Conservation (phyloP, 768 basidiomycete species). For the Collybiopsis luxurians region DNA sequence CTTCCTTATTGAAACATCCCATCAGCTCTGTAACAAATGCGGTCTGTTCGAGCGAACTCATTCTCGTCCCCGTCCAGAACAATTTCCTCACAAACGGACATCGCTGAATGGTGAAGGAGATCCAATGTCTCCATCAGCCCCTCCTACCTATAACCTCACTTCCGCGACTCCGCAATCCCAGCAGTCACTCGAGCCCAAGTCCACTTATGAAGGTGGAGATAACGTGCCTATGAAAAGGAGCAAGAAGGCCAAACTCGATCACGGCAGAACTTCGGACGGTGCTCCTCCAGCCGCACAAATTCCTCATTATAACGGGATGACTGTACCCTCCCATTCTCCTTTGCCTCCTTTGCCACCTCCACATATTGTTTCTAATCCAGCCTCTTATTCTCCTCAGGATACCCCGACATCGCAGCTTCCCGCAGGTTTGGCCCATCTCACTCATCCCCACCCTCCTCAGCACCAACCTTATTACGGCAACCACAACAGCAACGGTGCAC, state of each 20-base stretch:
- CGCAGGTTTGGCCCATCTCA: background rate
- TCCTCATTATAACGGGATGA: background rate
- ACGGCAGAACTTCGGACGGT: background rate
- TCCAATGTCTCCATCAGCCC: background rate
- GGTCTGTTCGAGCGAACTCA: slow-evolving; percentile 84
- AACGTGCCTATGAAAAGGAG: background rate
- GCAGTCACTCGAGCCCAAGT: background rate
- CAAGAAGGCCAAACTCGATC: background rate
- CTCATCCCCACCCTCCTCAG: slow-evolving; percentile 1
- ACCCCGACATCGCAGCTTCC: background rate
- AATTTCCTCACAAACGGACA: slow-evolving; percentile 78
- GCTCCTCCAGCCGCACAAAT: background rate
- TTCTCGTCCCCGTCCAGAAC: slow-evolving; percentile 75
- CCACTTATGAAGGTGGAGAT: background rate
- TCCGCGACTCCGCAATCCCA: background rate
- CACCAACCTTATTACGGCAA: slow-evolving; percentile 2
- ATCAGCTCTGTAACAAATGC: slow-evolving; percentile 65
- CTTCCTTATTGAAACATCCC: background rate
- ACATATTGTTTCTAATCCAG: background rate
- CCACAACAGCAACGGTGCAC: background rate
- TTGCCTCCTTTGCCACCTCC: background rate
- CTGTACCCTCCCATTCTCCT: background rate
- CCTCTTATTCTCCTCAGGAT: background rate
- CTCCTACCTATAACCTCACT: background rate
- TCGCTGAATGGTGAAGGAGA: slow-evolving; percentile 34